Conservation (phyloP, 2,329 filamentous ascomycete species). For the Talaromyces sp. region DNA sequence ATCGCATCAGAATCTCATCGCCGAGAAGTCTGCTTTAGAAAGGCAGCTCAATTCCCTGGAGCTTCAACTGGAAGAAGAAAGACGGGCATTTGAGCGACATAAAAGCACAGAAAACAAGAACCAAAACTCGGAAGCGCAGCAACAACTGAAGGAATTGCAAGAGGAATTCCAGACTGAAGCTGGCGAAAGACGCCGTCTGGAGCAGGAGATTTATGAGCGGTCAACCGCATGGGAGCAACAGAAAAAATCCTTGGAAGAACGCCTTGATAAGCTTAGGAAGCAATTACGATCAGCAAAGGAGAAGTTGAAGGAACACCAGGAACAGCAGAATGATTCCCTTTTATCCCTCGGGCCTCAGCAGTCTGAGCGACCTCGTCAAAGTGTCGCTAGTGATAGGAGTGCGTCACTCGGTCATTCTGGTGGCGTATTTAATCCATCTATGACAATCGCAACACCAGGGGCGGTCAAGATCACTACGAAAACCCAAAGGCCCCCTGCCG, state of each 20-base stretch:
- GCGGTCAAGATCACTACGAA: constrained; percentile 50
- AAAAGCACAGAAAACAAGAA: constrained; percentile 35
- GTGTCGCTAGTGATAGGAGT: constrained; percentile 38
- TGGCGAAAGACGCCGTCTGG: constrained; percentile 43
- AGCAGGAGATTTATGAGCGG: constrained; percentile 52
- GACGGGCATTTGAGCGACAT: constrained; percentile 60
- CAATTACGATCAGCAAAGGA: constrained; percentile 67
- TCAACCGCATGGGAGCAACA: constrained; percentile 58
- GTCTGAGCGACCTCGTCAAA: constrained; percentile 21
- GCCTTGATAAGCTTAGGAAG: constrained; percentile 62
- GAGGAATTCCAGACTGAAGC: constrained; percentile 49
- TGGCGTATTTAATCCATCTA: constrained; percentile 38
- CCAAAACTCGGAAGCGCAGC: constrained; percentile 36
- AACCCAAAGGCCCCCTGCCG: constrained; percentile 52
- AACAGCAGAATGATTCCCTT: constrained; percentile 43
- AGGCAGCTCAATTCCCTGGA: constrained; percentile 72
- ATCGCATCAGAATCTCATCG: constrained; percentile 62
- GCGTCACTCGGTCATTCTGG: constrained; percentile 27
- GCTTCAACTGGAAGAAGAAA: constrained; percentile 78
- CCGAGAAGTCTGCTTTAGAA: constrained; percentile 75
- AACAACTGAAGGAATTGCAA: constrained; percentile 45
- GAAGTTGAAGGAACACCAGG: constrained; percentile 63
- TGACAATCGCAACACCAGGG: constrained; percentile 49
- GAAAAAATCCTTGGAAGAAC: constrained; percentile 63
- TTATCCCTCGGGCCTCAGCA: constrained; percentile 24